These are phyloP conservation scores for Athelia sp. DNA, from an alignment of 1,284 basidiomycete genomes.

Conservation along the genomic window DNA sequence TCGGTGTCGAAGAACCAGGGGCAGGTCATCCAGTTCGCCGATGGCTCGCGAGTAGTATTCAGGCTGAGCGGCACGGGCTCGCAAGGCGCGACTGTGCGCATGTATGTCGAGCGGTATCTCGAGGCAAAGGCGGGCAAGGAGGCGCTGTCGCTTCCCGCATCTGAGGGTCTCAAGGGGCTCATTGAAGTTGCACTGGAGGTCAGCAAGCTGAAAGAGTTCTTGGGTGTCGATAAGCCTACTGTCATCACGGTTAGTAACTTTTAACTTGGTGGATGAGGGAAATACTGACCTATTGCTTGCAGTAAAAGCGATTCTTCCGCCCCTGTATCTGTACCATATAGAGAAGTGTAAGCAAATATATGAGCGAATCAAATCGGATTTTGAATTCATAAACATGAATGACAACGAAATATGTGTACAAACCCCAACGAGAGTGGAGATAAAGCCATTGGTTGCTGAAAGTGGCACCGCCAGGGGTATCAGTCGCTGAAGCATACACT, in stretches of 20 bases:
- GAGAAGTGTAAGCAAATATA: too few species aligned
- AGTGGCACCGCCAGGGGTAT: too few species aligned
- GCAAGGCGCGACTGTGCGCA: slow-evolving; percentile 89
- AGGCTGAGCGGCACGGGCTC: slow-evolving; percentile 94
- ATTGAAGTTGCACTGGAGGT: slow-evolving; percentile 91
- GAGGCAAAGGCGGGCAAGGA: slow-evolving; percentile 60
- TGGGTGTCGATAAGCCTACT: slow-evolving; percentile 86
- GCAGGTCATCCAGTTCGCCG: slow-evolving; percentile 86
- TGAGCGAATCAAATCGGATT: too few species aligned
- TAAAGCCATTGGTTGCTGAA: too few species aligned
- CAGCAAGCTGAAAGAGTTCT: slow-evolving; percentile 82
- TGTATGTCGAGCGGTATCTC: slow-evolving; percentile 93
- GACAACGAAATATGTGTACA: too few species aligned
- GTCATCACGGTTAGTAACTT: slow-evolving; percentile 81
- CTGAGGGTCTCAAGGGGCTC: slow-evolving; percentile 88
- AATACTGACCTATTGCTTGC: too few species aligned
- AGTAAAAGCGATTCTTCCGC: too few species aligned
- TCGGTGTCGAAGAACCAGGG: slow-evolving; percentile 96
- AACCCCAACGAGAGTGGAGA: too few species aligned
- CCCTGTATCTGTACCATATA: too few species aligned
- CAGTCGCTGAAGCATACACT: too few species aligned
- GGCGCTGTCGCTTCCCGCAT: slow-evolving; percentile 77
- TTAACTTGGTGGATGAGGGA: too few species aligned
- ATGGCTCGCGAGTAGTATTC: slow-evolving; percentile 94
- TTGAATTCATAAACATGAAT: too few species aligned